Conservation (phyloP, 2,329 filamentous ascomycete species). For the Neofusicoccum ribis region DNA sequence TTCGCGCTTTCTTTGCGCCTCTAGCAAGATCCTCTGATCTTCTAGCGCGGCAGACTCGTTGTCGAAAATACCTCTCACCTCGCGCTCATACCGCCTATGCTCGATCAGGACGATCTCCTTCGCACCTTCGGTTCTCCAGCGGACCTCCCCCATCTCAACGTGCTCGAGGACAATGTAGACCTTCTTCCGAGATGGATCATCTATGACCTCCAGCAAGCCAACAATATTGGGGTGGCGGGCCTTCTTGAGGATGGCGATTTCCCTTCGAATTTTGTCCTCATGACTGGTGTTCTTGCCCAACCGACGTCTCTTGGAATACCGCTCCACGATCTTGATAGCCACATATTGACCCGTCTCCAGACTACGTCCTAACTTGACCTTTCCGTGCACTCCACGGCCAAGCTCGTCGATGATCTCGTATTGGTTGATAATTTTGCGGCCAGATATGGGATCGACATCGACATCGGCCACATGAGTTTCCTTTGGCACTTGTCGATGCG, state of each 20-base stretch:
- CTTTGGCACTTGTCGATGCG: conserved; percentile 51
- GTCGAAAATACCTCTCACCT: conserved; percentile 54
- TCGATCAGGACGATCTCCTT: conserved; percentile 83
- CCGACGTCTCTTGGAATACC: conserved; percentile 89
- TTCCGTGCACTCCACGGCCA: conserved; percentile 92
- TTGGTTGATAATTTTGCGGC: conserved; percentile 94
- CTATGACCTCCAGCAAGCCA: conserved; percentile 92
- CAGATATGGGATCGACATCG: conserved; percentile 83
- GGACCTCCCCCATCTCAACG: conserved; percentile 89
- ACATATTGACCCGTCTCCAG: conserved; percentile 74
- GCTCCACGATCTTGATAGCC: conserved; percentile 97
- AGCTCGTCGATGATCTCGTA: conserved; percentile 98
- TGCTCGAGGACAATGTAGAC: conserved; percentile 98
- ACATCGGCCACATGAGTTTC: conserved; percentile 86
- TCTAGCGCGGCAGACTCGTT: conserved; percentile 45
- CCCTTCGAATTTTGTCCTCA: conserved; percentile 84
- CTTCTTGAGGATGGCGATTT: conserved; percentile 98
- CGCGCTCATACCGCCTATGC: conserved; percentile 74
- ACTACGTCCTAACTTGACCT: conserved; percentile 92
- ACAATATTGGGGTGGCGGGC: conserved; percentile 97
- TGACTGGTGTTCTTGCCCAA: conserved; percentile 74
- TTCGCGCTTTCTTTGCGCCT: conserved; percentile 58
- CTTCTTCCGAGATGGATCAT: conserved; percentile 93
- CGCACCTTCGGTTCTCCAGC: conserved; percentile 87
- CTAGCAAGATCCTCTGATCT: conserved; percentile 45